Evolutionary conservation across 164 flowering plant species (phyloP), one percentile per base, ranked within the genome.

Genomic region (Houttuynia cordata): DNA sequence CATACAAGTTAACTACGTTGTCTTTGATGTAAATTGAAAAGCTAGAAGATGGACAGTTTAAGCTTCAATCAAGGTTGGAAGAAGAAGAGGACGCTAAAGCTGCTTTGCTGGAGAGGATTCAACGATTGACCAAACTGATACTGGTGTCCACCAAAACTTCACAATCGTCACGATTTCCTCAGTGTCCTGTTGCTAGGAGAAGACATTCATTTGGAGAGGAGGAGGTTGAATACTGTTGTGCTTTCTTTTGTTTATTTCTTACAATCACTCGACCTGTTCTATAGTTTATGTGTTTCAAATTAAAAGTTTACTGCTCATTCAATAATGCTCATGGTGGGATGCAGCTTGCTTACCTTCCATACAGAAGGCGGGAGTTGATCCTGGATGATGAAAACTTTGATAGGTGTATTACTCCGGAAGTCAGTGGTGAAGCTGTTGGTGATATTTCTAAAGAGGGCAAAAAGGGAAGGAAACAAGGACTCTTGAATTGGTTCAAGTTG

Each of bases 171-270:
- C 77, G 83, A 70, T 64, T 86, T 71, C 79, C 96, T 61, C 86
- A 86, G 7, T 87, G 83, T 15, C 71, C 85, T 57, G 85, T 87
- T 71, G 80, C 70, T 12, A 79, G 97, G 66, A 84, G 99, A 79
- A 80, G 97, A 61, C 99, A 93, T 74, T 93, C 99, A 24, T 93
- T 93, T 79, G 99, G 99, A 64, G 99, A 93, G 76, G 99, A 93
- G 77, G 97, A 93, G 96, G 98, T 92, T 41, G 51, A 56, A 34
- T 60, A 63, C 34, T 19, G 45, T 37, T 24, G 59, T 5, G 13
- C 17, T 54, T 24, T 15, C 15, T 14, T 23, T 13, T 10, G 8
- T n/a, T 52, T 13, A 54, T 54, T 30, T 54, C 18, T 23, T 21
- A 54, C 57, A 12, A 53, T 21, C 19, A 24, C 34, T 30, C 34